A percentile compares a stretch with the other conserved stretches of the same genome.
phyloP scores from a whole-genome alignment of 2,329 filamentous ascomycete species.

The Sporothrix mexicana region DNA sequence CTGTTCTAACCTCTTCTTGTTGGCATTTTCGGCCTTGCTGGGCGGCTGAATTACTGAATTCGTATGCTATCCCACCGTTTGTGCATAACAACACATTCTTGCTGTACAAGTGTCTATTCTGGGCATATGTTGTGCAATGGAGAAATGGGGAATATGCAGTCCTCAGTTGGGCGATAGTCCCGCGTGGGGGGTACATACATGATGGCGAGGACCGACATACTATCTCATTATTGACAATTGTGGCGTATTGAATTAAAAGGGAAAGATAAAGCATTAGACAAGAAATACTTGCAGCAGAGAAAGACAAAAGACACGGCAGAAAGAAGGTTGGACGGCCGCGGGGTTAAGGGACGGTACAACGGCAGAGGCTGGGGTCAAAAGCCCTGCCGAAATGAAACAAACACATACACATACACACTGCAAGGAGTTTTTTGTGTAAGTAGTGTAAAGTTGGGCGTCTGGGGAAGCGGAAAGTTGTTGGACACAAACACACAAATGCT shows the following conservation, averaged over 20 bases:
- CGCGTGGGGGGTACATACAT: neutral
- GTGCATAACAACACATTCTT: neutral
- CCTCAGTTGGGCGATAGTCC: neutral
- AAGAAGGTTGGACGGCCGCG: too few relatives aligned
- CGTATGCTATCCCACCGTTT: neutral
- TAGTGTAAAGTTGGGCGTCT: neutral
- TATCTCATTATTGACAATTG: neutral
- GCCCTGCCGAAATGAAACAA: slow-evolving; percentile 6
- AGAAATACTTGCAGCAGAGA: too few relatives aligned
- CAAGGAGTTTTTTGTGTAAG: too few relatives aligned
- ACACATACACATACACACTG: too few relatives aligned
- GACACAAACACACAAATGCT: neutral
- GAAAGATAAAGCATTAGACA: neutral
- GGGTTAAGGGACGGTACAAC: too few relatives aligned
- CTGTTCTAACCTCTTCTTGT: neutral
- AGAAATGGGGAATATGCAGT: neutral
- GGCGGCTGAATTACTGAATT: neutral
- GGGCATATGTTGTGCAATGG: neutral
- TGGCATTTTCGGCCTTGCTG: neutral
- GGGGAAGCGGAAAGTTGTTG: neutral
- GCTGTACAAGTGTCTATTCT: neutral
- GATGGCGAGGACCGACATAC: neutral
- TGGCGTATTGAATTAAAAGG: neutral
- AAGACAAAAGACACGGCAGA: too few relatives aligned
- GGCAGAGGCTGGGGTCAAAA: neutral